Conservation (phyloP, 179 eudicot species). For the Gypsophila paniculata region DNA sequence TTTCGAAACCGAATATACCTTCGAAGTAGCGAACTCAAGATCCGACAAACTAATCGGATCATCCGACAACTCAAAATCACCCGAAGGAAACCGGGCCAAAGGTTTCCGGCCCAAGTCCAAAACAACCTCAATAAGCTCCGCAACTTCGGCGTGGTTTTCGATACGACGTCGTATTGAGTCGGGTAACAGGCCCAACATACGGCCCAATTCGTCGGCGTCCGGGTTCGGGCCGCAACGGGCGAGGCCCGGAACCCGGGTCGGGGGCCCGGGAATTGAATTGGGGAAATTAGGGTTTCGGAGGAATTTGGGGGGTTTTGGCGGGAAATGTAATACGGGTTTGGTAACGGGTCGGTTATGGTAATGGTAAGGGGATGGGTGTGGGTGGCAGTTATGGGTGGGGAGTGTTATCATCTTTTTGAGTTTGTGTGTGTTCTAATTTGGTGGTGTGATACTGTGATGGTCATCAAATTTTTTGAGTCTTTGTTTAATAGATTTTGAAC, state of each 20-base stretch:
- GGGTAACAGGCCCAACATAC: constrained; percentile 61
- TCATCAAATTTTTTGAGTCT: too few relatives aligned
- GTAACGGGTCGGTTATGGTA: not conserved
- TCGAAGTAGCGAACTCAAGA: constrained; percentile 55
- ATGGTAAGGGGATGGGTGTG: too few relatives aligned
- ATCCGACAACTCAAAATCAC: constrained; percentile 74
- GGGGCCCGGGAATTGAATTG: constrained; percentile 10
- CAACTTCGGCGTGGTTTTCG: constrained; percentile 52
- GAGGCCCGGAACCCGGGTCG: constrained; percentile 16
- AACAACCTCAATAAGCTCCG: constrained; percentile 71
- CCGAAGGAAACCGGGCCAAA: constrained; percentile 75
- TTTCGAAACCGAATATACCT: constrained; percentile 32
- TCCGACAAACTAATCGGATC: constrained; percentile 54
- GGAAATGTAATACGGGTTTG: constrained; percentile 33
- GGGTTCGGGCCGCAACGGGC: constrained; percentile 24
- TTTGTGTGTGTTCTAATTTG: not conserved
- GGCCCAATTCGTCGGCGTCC: constrained; percentile 56
- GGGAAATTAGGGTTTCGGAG: constrained; percentile 14
- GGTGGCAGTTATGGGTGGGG: not conserved
- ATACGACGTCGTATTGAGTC: constrained; percentile 63
- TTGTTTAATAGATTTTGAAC: too few relatives aligned
- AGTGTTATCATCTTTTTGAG: constrained; percentile 7
- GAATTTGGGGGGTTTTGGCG: constrained; percentile 32
- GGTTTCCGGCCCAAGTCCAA: constrained; percentile 89
- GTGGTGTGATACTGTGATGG: not conserved